A percentile compares a stretch with the other conserved stretches of the same genome.
These are phyloP conservation scores for Mortierella sp. DNA, from an alignment of 371 early-diverging fungal species.

Conservation along the genomic window DNA sequence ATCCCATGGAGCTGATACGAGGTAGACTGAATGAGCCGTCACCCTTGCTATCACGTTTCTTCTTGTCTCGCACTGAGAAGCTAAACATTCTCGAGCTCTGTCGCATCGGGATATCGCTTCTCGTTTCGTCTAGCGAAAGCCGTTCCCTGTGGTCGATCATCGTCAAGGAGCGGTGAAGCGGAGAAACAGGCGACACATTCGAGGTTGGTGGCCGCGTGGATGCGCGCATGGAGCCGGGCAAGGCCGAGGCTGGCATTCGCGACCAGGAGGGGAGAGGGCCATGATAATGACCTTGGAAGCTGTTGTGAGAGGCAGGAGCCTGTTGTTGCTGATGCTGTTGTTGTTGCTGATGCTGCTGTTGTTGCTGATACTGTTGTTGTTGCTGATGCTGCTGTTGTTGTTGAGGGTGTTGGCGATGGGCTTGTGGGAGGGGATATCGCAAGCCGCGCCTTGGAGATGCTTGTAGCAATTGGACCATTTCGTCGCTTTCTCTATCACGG, in stretches of 20 bases:
- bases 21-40: conserved; percentile 5
- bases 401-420: conserved; percentile 1
- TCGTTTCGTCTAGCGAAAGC: background rate
- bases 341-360: background rate
- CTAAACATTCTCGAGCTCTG: background rate
- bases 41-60: background rate
- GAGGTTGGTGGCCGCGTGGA: no score
- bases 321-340: no score
- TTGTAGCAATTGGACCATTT: background rate
- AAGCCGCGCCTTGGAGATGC: conserved; percentile 6
- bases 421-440: conserved; percentile 13
- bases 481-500: background rate
- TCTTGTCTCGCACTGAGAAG: conserved; percentile 1
- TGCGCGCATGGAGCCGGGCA: no score
- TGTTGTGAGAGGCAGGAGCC: no score
- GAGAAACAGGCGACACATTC: no score
- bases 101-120: background rate
- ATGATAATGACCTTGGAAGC: no score
- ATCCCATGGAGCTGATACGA: conserved; percentile 23
- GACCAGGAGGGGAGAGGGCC: no score
- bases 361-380: background rate
- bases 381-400: background rate
- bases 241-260: no score
- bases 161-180: background rate
- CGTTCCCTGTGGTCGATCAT: background rate